Evolutionary conservation across 2,329 filamentous ascomycete genomes (phyloP), one percentile per base, ranked within the genome.

Genomic region (Pestalotiopsis sp.): DNA sequence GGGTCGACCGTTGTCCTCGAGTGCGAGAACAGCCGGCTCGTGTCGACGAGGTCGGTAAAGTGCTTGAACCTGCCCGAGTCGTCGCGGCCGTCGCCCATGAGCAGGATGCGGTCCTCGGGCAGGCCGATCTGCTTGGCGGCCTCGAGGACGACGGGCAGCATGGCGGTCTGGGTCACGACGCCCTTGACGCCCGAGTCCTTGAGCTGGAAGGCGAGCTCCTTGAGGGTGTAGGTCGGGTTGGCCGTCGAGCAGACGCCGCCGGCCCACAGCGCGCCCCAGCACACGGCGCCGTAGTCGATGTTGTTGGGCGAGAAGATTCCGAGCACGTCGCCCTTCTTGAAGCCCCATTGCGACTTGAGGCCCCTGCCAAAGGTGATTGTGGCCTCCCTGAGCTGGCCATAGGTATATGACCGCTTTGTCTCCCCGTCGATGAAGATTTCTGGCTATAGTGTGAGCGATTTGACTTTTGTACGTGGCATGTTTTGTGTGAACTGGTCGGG

Each of bases 181-280:
- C 87, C 93, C 75, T 90, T 93, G 39, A 93, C 93, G 0, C 88
- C 87, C 0, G 91, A 91, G 79, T 97, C 93, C 74, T 89, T 89
- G 70, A 98, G 86, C 81, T 98, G 95, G 75, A 93, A 94, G 4
- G 92, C 90, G 41, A 98, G 86, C 80, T 98, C 95, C 11, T 93
- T 89, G 13, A 88, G 88, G 0, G 93, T 97, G 81, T 97, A 97
- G 3, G 90, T 90, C 23, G 95, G 94, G 77, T 98, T 98, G 2
- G 93, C 94, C 0, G 95, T 94, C n/a, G 91, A 94, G 12, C 93
- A 82, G 65, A 93, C 84, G 38, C 93, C 94, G 60, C 94, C 95
- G 0, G 93, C 92, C 92, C 93, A 98, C 72, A 92, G 89, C 11
- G 89, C 86, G 36, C 94, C 95, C 84, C 93, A 93, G 79, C 89